Evolutionary conservation across 345 rosid species (phyloP), one percentile per base, ranked within the genome.

Genomic region (Boechera divaricarpa): DNA sequence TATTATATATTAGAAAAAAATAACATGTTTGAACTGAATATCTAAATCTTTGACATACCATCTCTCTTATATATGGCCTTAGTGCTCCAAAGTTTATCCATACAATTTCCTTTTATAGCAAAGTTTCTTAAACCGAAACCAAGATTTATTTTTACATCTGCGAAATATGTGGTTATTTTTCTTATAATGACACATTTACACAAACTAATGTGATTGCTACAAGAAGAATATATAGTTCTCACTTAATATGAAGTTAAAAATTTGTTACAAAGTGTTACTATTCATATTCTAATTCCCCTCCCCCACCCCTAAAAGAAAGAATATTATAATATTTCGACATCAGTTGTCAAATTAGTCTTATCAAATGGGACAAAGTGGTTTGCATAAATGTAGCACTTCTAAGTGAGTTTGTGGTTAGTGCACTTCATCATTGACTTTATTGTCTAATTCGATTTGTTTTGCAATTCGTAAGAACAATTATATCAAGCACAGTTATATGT

Each of bases 361-460:
- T 76, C 75, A 69, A 53, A 41, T 41, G 28, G 2, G 45, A 1
- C 13, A 51, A 60, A 76, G 79, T 76, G 75, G 49, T 33, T 60
- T 32, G 47, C 61, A 68, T 38, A 68, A 31, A 68, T 38, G 45
- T 15, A 61, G 56, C 79, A 69, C 74, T 75, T 69, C 48, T 51
- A 35, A 77, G 62, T 63, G 80, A 55, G 39, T 77, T 44, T 64
- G 71, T 77, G 65, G 60, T 63, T 32, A 63, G 67, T 77, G 76
- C 76, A 77, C 66, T 77, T 63, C 67, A 64, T 70, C 72, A 70
- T 77, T 77, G 76, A 63, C 80, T 77, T 77, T 75, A 33, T 8
- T 55, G 55, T 35, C 26, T 38, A 63, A 42, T 69, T 45, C 54
- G 29, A 54, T 32, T 32, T 59, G 45, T 62, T 61, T 69, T 70